These are phyloP conservation scores for Globisporangium uncinulatum DNA, from an alignment of 352 stramenopile genomes.

Conservation along the genomic window DNA sequence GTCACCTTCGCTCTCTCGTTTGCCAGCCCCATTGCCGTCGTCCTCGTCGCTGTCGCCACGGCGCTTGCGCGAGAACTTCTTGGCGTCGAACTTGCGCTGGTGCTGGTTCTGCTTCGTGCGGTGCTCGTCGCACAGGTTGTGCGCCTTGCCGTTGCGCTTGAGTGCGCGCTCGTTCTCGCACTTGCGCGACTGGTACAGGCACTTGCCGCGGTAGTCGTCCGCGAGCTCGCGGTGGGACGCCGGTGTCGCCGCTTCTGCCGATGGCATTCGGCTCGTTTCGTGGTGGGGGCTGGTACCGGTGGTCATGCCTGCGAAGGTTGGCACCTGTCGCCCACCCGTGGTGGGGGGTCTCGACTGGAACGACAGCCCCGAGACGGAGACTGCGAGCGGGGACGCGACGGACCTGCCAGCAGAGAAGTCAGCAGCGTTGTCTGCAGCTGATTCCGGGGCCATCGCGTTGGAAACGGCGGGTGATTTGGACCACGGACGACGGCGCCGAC, in stretches of 20 bases:
- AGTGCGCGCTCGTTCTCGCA: constrained; percentile 77
- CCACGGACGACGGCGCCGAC: not conserved
- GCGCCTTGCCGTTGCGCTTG: constrained; percentile 71
- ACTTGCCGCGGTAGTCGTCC: constrained; percentile 49
- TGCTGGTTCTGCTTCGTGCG: constrained; percentile 77
- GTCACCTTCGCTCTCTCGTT: not conserved
- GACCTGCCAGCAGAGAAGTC: not conserved
- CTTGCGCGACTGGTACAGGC: constrained; percentile 72
- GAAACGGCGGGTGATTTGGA: not conserved
- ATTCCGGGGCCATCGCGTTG: not conserved
- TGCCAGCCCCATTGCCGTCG: not conserved
- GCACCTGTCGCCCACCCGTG: too few species aligned
- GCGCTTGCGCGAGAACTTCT: constrained; percentile 63
- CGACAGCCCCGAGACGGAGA: constrained; percentile 6
- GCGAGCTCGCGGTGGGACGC: constrained; percentile 1
- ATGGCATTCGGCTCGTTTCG: not conserved
- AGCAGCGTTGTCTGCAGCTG: not conserved
- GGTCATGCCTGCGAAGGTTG: not conserved
- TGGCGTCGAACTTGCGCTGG: constrained; percentile 79
- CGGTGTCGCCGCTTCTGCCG: not conserved
- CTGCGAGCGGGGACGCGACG: constrained; percentile 8
- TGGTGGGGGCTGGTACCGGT: not conserved
- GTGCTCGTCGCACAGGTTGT: constrained; percentile 78
- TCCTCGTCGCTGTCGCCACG: constrained; percentile 13
- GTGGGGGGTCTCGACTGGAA: not conserved